Conservation (phyloP, 176 grass and related monocot genomes). For the Oryza officinalis region DNA sequence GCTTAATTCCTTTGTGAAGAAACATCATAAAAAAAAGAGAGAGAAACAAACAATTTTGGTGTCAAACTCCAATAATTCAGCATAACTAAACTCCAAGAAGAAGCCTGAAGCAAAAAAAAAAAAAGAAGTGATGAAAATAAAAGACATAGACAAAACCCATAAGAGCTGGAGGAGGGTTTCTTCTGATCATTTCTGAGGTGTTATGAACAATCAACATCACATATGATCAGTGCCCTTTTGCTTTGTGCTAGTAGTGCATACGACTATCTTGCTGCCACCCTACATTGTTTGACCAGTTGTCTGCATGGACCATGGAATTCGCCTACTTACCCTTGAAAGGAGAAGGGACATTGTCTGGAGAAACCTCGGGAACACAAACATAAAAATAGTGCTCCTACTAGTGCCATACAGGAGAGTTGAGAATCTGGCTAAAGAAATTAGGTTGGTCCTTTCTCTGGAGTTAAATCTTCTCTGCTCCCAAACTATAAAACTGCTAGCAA, state of each 20-base stretch:
- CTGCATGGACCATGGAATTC: conserved; percentile 59
- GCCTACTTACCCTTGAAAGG: conserved; percentile 41
- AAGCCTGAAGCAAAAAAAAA: background rate
- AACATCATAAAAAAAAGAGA: conserved; percentile 4
- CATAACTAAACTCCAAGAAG: conserved; percentile 13
- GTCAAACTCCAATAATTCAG: background rate
- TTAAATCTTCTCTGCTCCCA: conserved; percentile 9
- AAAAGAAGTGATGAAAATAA: background rate
- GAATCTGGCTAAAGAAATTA: conserved; percentile 23
- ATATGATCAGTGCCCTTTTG: conserved; percentile 33
- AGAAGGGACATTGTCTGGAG: conserved; percentile 42
- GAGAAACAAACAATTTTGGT: conserved; percentile 32
- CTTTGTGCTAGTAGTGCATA: conserved; percentile 29
- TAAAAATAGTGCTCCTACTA: conserved; percentile 30
- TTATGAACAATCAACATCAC: conserved; percentile 52
- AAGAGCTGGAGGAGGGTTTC: conserved; percentile 41
- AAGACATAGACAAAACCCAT: conserved; percentile 32
- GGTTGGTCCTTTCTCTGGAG: background rate
- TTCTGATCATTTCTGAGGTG: background rate
- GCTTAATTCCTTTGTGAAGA: conserved; percentile 38
- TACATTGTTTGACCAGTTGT: conserved; percentile 72
- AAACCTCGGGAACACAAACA: conserved; percentile 73
- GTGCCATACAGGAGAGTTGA: conserved; percentile 38
- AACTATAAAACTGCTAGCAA: background rate
- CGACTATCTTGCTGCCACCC: conserved; percentile 40